Conservation (phyloP, 2,329 filamentous ascomycete species). For the Penicillium concentricum region DNA sequence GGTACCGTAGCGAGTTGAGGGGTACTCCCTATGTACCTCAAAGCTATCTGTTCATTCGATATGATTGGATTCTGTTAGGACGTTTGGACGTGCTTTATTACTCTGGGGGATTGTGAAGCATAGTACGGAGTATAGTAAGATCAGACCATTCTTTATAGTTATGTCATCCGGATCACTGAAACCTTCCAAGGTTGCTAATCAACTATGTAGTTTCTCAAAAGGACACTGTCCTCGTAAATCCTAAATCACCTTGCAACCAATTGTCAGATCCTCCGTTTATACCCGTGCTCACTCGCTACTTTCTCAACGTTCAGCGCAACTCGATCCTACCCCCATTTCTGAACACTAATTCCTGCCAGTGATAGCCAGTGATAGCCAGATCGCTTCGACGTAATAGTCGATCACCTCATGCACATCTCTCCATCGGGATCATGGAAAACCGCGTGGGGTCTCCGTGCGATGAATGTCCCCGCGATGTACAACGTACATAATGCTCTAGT, state of each 20-base stretch:
- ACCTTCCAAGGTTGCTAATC: neutral
- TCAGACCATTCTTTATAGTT: neutral
- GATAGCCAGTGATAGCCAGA: conserved; percentile 12
- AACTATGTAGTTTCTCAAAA: neutral
- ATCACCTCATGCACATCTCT: conserved; percentile 18
- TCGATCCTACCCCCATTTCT: neutral
- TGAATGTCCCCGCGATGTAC: conserved; percentile 13
- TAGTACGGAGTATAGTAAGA: too few species aligned
- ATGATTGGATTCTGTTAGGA: neutral
- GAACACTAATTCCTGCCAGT: neutral
- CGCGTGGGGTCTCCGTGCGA: conserved; percentile 16
- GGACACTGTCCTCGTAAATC: conserved; percentile 4
- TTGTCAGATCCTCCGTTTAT: conserved; percentile 7
- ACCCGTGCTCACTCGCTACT: conserved; percentile 7
- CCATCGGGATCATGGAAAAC: conserved; percentile 15
- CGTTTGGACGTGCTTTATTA: conserved; percentile 12
- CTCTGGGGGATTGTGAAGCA: too few species aligned
- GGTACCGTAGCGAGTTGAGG: neutral
- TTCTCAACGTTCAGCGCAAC: neutral
- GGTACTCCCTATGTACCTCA: conserved; percentile 3
- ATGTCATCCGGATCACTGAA: neutral
- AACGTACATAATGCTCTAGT: conserved; percentile 1
- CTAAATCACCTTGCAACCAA: conserved; percentile 1
- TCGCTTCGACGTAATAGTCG: conserved; percentile 8
- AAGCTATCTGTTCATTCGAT: neutral